Percentiles rank a stretch among this genome's conserved stretches.
Conservation (phyloP, 2,329 filamentous ascomycete genomes). For the Colletotrichum nymphaeae region DNA sequence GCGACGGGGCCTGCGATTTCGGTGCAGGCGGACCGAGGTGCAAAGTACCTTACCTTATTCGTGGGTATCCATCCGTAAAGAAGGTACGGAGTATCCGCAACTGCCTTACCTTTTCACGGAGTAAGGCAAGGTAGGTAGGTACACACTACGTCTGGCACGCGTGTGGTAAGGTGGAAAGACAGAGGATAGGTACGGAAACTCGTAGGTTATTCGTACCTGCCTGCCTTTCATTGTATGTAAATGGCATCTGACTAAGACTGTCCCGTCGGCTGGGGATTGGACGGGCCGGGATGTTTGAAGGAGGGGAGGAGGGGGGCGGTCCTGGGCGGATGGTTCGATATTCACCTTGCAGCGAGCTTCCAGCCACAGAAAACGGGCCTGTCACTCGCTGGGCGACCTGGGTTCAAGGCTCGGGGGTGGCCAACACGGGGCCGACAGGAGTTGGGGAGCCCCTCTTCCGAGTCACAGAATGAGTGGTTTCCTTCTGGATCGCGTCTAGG, state of each 20-base stretch:
- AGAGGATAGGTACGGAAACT: neutral
- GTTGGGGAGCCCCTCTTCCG: conserved; percentile 23
- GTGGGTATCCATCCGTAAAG: too few species aligned
- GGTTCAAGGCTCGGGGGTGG: neutral
- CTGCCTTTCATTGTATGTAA: neutral
- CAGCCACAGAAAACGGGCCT: conserved; percentile 20
- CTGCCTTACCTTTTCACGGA: neutral
- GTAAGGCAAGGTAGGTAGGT: too few species aligned
- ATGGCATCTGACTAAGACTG: neutral
- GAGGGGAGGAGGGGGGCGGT: neutral
- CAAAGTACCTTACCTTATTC: too few species aligned
- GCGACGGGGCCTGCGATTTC: neutral
- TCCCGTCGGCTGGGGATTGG: conserved; percentile 7
- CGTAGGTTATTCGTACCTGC: neutral
- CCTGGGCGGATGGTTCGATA: conserved; percentile 25
- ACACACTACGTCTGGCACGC: too few species aligned
- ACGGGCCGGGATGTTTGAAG: conserved; percentile 3
- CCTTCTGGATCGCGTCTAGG: neutral
- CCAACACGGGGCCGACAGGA: conserved; percentile 21
- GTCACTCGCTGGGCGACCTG: neutral
- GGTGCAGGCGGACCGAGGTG: too few species aligned
- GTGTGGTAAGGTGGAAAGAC: neutral
- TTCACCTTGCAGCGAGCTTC: neutral
- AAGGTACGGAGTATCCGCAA: neutral
- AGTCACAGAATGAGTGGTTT: conserved; percentile 29